Evolutionary conservation across 2,329 filamentous ascomycete species (phyloP).

Genomic region (Aspergillus sp.): DNA sequence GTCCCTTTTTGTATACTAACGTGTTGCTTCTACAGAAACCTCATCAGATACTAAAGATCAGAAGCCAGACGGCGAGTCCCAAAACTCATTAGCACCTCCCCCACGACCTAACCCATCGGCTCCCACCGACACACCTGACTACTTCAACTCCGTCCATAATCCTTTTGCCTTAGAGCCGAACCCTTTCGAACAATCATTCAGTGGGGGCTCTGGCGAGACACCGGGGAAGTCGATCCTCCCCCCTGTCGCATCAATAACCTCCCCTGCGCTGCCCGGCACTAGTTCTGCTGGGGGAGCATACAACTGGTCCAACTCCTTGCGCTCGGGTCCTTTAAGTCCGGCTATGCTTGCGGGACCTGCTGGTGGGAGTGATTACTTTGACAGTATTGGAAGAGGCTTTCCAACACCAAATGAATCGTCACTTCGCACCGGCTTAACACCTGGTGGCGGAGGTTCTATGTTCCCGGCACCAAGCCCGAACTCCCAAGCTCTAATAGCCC

Average conservation of each 20-base stretch:
- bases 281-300: slow-evolving; percentile 68
- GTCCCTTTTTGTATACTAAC: slow-evolving; percentile 23
- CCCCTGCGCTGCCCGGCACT: slow-evolving; percentile 77
- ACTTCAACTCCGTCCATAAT: slow-evolving; percentile 63
- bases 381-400: slow-evolving; percentile 79
- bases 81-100: slow-evolving; percentile 69
- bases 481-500: slow-evolving; percentile 77
- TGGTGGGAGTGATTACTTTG: slow-evolving; percentile 79
- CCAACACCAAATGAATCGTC: slow-evolving; percentile 97
- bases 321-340: slow-evolving; percentile 90
- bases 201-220: slow-evolving; percentile 63
- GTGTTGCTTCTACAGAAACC: slow-evolving; percentile 25
- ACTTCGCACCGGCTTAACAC: slow-evolving; percentile 84
- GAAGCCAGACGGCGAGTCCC: slow-evolving; percentile 54
- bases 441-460: slow-evolving; percentile 94
- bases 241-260: slow-evolving; percentile 85
- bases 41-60: slow-evolving; percentile 35
- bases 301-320: slow-evolving; percentile 82
- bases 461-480: slow-evolving; percentile 90
- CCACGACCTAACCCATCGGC: slow-evolving; percentile 58
- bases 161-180: slow-evolving; percentile 73
- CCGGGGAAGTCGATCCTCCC: slow-evolving; percentile 81
- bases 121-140: slow-evolving; percentile 63
- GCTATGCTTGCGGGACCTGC: slow-evolving; percentile 90
- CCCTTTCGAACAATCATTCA: slow-evolving; percentile 93